A percentile compares a stretch with the other conserved stretches of the same genome.
Conservation (phyloP, 192 early-diverging fungal species). For the Entomortierella lignicola region DNA sequence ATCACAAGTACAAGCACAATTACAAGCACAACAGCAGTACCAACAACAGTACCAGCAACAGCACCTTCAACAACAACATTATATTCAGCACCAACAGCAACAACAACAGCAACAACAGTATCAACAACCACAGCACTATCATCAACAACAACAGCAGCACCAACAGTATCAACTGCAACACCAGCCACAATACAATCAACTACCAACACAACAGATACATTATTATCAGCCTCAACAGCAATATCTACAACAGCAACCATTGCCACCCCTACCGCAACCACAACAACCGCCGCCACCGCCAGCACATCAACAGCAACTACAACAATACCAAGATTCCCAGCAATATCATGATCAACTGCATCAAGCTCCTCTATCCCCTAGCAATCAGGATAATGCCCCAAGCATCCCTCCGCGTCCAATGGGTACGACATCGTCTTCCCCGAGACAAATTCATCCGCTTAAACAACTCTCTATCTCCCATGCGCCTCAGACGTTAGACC, state of each 20-base stretch:
- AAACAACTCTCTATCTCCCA: background rate
- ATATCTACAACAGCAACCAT: background rate
- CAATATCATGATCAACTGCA: slow-evolving; percentile 1
- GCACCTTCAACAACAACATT: background rate
- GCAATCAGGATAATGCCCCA: background rate
- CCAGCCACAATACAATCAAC: background rate
- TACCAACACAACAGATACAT: no score
- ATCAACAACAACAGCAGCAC: background rate
- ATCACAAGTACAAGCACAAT: background rate
- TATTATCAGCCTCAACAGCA: background rate
- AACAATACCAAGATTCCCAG: background rate
- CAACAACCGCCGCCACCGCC: slow-evolving; percentile 1
- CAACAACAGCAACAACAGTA: slow-evolving; percentile 12
- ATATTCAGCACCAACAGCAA: background rate
- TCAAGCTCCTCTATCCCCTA: background rate
- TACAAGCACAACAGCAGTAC: background rate
- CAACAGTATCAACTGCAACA: background rate
- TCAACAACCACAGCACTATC: background rate
- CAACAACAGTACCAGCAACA: background rate
- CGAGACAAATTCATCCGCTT: slow-evolving; percentile 1
- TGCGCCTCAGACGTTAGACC: slow-evolving; percentile 7
- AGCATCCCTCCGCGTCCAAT: slow-evolving; percentile 13
- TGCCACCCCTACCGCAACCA: background rate
- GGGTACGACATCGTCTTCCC: background rate
- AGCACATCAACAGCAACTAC: slow-evolving; percentile 5